Conservation (phyloP, 2,329 filamentous ascomycete genomes). For the Pestalotiopsis fici region DNA sequence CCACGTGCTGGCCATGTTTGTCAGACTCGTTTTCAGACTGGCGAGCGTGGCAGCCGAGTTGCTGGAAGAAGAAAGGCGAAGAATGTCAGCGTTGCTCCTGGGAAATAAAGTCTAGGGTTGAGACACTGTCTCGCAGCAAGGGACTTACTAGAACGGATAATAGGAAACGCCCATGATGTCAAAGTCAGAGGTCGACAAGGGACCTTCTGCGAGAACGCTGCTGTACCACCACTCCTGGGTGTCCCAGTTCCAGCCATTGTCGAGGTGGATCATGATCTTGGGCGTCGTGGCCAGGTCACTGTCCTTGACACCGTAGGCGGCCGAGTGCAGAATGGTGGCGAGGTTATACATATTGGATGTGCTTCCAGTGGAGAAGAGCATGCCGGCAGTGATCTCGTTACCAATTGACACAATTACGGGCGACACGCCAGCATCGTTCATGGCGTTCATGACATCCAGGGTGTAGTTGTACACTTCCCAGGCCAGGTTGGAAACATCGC, state of each 20-base stretch:
- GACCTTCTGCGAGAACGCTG: constrained; percentile 52
- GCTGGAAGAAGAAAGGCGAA: constrained; percentile 16
- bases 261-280: constrained; percentile 73
- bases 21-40: constrained; percentile 54
- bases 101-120: neutral
- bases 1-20: constrained; percentile 61
- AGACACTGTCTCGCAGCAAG: neutral
- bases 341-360: constrained; percentile 60
- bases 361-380: constrained; percentile 66
- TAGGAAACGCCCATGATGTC: constrained; percentile 74
- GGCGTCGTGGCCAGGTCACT: constrained; percentile 57
- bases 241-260: constrained; percentile 74
- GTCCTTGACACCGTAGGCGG: constrained; percentile 64
- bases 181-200: constrained; percentile 55
- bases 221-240: constrained; percentile 69
- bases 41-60: constrained; percentile 58
- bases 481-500: constrained; percentile 56
- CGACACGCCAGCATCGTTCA: constrained; percentile 54
- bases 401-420: constrained; percentile 69
- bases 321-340: constrained; percentile 64
- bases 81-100: constrained; percentile 11
- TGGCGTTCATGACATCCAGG: constrained; percentile 59
- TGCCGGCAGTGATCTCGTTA: constrained; percentile 70
- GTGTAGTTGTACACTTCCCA: constrained; percentile 72
- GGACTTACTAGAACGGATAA: constrained; percentile 66